Evolutionary conservation across 768 basidiomycete genomes (phyloP), one percentile per base, ranked within the genome.

Genomic region (Mycena vitilis): DNA sequence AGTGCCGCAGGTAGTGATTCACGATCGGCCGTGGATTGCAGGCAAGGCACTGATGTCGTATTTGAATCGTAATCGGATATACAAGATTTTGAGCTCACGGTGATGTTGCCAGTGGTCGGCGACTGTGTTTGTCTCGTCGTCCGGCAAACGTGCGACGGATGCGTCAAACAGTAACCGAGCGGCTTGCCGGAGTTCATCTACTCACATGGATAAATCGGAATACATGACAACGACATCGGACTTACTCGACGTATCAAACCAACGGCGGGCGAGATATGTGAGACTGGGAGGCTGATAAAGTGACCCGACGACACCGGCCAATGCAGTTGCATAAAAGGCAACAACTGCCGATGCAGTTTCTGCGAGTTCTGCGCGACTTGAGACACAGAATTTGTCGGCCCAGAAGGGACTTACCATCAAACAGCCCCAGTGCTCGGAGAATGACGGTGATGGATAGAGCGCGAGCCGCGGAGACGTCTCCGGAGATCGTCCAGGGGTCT

Each of bases 121-220:
- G 11, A 91, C 70, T 1, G 75, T 76, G 25, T 84, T 82, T 0
- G 91, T 86, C 65, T 92, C 90, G 30, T 87, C 86, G 60, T 96
- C 93, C 0, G 88, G 82, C 71, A 96, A 78, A 47, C 86, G 83
- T 10, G 86, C 86, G 0, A 96, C 81, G 0, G 88, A 85, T 2
- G 94, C 87, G 49, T 95, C 94, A 64, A 98, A 95, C 1, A 97
- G 81, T 4, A 89, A 78, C 55, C 91, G 85, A 11, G 94, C 90
- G 0, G 95, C 90, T 57, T 90, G 88, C 51, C 94, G 89, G 0
- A 96, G 76, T 63, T 97, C 95, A 60, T 80, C 92, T 93, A 74
- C n/a, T 23, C 47, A 6, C 48, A 70, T 58, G 65, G 30, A 53
- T 58, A 13, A 49, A 70, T 40, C 12, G 71, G 18, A 59, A n/a